Base-by-base conservation (phyloP, 805 yeast species). In the Tetrapisispora pingtungensis region DNA sequence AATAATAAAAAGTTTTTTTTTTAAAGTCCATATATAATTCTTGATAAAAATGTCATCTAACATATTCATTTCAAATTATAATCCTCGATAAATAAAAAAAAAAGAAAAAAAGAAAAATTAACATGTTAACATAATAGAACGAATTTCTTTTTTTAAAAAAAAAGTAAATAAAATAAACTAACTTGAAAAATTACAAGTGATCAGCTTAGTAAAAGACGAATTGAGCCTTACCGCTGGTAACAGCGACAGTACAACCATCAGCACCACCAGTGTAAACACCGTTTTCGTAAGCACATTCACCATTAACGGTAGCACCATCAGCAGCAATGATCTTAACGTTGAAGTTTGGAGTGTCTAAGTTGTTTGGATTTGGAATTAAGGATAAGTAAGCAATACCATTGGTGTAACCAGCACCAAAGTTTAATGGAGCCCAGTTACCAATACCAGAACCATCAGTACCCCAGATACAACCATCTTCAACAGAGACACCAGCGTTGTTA, bases 361-460 rank as follows among this genome's bases (percentile, higher is more conserved):
- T 86, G 80, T 89, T 88, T 61, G 97, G 96, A 73, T 90, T 90
- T 68, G 96, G 96, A 70, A 88, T 87, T 68, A 90, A 72, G 13
- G 96, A 86, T 58, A 90, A 70, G 78, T 87, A 89, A 47, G 95
- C 72, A 58, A 79, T 72, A 51, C 85, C 84, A 44, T 54, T 52
- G 50, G 85, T 73, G 70, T 74, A 74, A 62, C 97, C 97, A 46
- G 97, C 90, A 68, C 98, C 98, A 58, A 93, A 75, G 71, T 82
- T 84, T 55, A 90, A 74, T 61, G 97, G 97, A 53, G 97, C 95
- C 97, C 96, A 90, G 86, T 90, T 90, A 73, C 98, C 98, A 53
- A 84, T 67, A 61, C 83, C 84, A 36, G 89, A 74, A 50, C 88
- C 87, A 10, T 72, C 58, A 45, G 78, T 67, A 67, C 96, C 95